These are phyloP conservation scores for Plasmodium berghei DNA, from an alignment of 169 alveolate genomes.

Conservation along the genomic window DNA sequence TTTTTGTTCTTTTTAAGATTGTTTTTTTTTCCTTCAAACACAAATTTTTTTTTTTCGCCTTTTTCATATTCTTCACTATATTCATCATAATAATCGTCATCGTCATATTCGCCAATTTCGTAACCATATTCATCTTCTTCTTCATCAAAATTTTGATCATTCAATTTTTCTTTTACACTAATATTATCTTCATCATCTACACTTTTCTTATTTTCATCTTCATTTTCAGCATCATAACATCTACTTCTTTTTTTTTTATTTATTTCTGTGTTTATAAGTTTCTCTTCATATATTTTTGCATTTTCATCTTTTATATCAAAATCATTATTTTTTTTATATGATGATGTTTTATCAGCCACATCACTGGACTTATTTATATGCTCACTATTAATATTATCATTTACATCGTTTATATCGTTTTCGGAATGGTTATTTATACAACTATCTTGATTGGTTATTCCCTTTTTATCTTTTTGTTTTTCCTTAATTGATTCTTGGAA, in stretches of 20 bases:
- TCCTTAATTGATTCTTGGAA: neutral
- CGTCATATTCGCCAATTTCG: neutral
- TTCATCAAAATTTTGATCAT: neutral
- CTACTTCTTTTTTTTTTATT: slow-evolving; percentile 61
- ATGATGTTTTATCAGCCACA: neutral
- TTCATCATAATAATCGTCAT: neutral
- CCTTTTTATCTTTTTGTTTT: slow-evolving; percentile 1
- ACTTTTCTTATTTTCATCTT: slow-evolving; percentile 3
- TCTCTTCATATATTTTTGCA: slow-evolving; percentile 22
- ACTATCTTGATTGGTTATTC: slow-evolving; percentile 5
- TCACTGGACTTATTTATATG: neutral
- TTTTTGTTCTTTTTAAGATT: neutral
- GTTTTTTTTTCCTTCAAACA: neutral
- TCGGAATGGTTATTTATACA: neutral
- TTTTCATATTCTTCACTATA: neutral
- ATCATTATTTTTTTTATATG: slow-evolving; percentile 3
- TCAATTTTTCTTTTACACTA: neutral
- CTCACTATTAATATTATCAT: slow-evolving; percentile 2
- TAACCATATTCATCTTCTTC: neutral
- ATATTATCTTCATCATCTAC: slow-evolving; percentile 3
- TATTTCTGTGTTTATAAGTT: slow-evolving; percentile 28
- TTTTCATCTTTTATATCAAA: slow-evolving; percentile 19
- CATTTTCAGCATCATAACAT: neutral
- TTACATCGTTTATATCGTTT: neutral
- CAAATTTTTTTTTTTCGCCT: neutral